Base-by-base conservation (phyloP, 176 grass and related monocot species). In the Oryza rufipogon region DNA sequence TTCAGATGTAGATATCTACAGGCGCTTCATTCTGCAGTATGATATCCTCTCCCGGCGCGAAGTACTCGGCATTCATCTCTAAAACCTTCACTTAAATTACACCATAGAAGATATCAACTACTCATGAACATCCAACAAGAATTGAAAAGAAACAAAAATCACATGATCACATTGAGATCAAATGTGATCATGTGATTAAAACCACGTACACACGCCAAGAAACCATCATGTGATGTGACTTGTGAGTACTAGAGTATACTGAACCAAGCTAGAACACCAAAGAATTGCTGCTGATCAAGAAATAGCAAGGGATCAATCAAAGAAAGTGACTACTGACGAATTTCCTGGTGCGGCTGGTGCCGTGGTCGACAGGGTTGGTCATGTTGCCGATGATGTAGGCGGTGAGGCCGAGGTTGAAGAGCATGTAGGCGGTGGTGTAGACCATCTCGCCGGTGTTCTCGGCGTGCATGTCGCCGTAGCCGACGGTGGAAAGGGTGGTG, bases 381-480 rank as follows among this genome's bases (percentile, higher is more conserved):
- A 98, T 98, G 80, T 98, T 98, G 77, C 96, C 96, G 52, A 95
- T 98, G 70, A 98, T 86, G 92, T 98, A 98, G 1, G 96, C 96
- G 28, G 96, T 93, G 80, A 95, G 81, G 5, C 96, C 91, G 36
- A 98, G 92, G 87, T 98, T 95, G 68, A 98, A 98, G 73, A 98
- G 87, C 91, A 95, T 98, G 85, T 95, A 95, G 73, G 84, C 16
- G 9, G 76, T 98, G 61, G 83, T 79, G 85, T 95, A 97, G 36
- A 98, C 52, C 88, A 93, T 98, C 81, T 98, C 96, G n/a, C 85
- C 41, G 6, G 83, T 77, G 88, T 98, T 98, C 39, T 88, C 93
- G 68, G 92, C 91, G 67, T 95, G 96, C 84, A 98, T 90, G 85
- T 93, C 93, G 56, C 96, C 93, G 85, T 95, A 98, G 0, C 96